A percentile compares a stretch with the other conserved stretches of the same genome.
Evolutionary conservation across 768 basidiomycete species (phyloP).

Genomic region (Leccinellum albellum): DNA sequence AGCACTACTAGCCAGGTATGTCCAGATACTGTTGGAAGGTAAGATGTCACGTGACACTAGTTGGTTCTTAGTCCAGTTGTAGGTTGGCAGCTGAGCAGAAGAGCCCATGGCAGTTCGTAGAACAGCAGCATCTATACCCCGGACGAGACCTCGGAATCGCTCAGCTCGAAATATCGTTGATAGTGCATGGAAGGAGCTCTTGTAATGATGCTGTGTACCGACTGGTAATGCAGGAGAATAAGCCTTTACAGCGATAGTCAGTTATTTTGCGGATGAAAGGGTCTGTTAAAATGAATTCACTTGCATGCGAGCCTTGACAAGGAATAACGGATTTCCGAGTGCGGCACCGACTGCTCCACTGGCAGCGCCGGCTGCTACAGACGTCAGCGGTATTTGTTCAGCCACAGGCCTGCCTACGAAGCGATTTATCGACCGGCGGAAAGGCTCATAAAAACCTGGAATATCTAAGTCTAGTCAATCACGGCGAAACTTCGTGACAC

Average conservation of each 20-base stretch:
- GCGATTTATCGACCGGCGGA: slow-evolving; percentile 68
- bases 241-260: slow-evolving; percentile 47
- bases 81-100: slow-evolving; percentile 93
- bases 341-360: slow-evolving; percentile 88
- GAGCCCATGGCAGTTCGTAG: slow-evolving; percentile 94
- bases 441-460: slow-evolving; percentile 94
- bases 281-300: slow-evolving; percentile 30
- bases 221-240: slow-evolving; percentile 94
- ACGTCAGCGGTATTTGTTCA: slow-evolving; percentile 71
- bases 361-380: slow-evolving; percentile 80
- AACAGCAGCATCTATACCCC: slow-evolving; percentile 92
- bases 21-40: slow-evolving; percentile 75
- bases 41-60: slow-evolving; percentile 66
- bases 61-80: slow-evolving; percentile 87
- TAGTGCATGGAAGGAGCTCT: slow-evolving; percentile 77
- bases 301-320: slow-evolving; percentile 98
- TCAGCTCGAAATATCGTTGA: slow-evolving; percentile 76
- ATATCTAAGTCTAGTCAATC: slow-evolving; percentile 11
- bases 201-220: slow-evolving; percentile 92
- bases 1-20: slow-evolving; percentile 83
- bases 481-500: background rate
- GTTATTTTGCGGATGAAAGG: background rate
- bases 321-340: slow-evolving; percentile 86
- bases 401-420: slow-evolving; percentile 58
- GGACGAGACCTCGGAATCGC: slow-evolving; percentile 71